Evolutionary conservation across 2,329 filamentous ascomycete species (phyloP).

Genomic region (Cadophora luteo-olivacea): DNA sequence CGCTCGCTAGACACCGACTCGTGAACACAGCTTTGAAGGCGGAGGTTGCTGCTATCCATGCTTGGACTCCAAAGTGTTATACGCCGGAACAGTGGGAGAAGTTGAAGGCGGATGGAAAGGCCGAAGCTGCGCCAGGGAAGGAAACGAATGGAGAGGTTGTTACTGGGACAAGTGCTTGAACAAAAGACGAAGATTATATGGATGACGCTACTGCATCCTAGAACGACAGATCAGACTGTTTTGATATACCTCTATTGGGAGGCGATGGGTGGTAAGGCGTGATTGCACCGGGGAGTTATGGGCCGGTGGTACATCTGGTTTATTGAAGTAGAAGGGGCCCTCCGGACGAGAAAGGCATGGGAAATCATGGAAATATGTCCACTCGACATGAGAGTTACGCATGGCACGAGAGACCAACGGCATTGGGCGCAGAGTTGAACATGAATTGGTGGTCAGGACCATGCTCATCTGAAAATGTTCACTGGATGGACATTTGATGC

Average conservation of each 20-base stretch:
- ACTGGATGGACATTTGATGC: background rate
- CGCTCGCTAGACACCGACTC: constrained; percentile 70
- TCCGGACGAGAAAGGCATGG: too few relatives aligned
- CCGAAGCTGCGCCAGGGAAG: constrained; percentile 41
- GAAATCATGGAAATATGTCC: too few relatives aligned
- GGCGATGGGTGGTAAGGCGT: background rate
- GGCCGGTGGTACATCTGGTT: background rate
- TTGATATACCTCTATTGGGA: background rate
- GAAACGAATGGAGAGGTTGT: constrained; percentile 44
- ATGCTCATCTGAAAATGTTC: background rate
- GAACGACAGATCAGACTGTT: too few relatives aligned
- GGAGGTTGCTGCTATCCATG: constrained; percentile 77
- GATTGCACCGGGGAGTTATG: background rate
- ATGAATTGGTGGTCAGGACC: background rate
- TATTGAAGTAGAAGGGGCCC: too few relatives aligned
- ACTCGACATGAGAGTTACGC: too few relatives aligned
- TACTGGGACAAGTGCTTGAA: constrained; percentile 43
- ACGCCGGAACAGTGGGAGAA: constrained; percentile 78
- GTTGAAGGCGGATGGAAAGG: constrained; percentile 52
- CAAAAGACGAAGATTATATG: background rate
- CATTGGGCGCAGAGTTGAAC: background rate
- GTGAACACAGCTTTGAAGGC: constrained; percentile 72
- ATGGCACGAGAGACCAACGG: too few relatives aligned
- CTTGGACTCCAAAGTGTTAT: constrained; percentile 78
- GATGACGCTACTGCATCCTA: background rate